These are phyloP conservation scores for Arthrobotrys sinensis DNA, from an alignment of 2,329 filamentous ascomycete species.

Conservation along the genomic window DNA sequence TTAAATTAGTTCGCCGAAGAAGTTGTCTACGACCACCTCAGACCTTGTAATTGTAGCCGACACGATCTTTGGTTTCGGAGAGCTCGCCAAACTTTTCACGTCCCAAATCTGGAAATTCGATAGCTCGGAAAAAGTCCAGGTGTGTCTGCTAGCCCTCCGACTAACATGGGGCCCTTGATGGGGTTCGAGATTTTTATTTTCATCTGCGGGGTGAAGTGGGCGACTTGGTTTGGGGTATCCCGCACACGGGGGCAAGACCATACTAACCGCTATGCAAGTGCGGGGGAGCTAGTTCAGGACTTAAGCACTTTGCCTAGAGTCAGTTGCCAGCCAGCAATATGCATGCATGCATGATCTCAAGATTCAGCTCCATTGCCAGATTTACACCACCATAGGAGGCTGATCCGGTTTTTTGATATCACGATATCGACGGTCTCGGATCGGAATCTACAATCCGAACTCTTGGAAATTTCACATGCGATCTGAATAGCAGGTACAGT, in stretches of 20 bases:
- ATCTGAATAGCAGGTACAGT: neutral
- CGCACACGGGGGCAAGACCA: neutral
- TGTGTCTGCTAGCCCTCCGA: conserved; percentile 51
- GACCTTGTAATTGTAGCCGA: conserved; percentile 2
- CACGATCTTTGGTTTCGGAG: conserved; percentile 40
- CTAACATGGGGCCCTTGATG: conserved; percentile 42
- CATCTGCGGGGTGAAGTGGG: conserved; percentile 54
- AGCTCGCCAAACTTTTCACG: conserved; percentile 37
- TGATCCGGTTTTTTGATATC: neutral
- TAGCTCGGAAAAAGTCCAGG: conserved; percentile 40
- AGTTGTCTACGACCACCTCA: neutral
- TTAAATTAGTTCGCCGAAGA: too few species aligned
- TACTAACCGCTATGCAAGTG: conserved; percentile 12
- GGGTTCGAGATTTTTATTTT: conserved; percentile 37
- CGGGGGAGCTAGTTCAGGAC: conserved; percentile 17
- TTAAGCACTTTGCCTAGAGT: neutral
- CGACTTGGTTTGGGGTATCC: conserved; percentile 21
- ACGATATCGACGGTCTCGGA: neutral
- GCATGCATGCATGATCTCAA: neutral
- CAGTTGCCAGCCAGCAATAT: conserved; percentile 5
- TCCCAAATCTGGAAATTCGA: conserved; percentile 37
- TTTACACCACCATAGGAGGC: neutral
- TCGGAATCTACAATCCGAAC: neutral
- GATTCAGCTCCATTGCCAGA: neutral
- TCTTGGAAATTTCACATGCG: neutral